Base-by-base conservation (phyloP, 2,329 filamentous ascomycete genomes). In the Apiospora saccharicola region DNA sequence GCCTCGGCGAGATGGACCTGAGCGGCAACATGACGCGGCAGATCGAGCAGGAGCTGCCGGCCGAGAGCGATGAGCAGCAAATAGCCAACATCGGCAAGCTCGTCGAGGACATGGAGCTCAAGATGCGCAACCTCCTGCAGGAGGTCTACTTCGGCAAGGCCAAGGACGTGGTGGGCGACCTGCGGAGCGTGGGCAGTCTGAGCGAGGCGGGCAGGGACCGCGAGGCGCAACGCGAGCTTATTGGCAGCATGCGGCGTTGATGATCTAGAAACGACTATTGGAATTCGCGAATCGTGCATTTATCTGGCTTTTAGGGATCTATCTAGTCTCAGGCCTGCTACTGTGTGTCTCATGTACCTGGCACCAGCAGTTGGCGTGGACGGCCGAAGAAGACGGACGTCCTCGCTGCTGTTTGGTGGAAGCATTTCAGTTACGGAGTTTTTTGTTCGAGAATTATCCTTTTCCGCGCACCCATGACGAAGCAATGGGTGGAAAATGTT, bases 121-220 rank as follows among this genome's bases (percentile, higher is more conserved):
- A 98, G 89, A 98, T 99, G 96, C 91, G 96, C 76, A 99, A 99
- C 83, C 83, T 98, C 83, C 86, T 99, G 82, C 96, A 99, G 87
- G 96, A 99, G 85, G 96, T 99, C 69, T 99, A 99, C 86, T 99
- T 99, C 84, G 96, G 96, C 81, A 99, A 99, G 88, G 96, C 96
- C 71, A 98, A 97, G 89, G 96, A 99, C 83, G 95, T 99, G 3
- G 96, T 99, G 4, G 96, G 96, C 71, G 96, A 99, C 82, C 85
- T 99, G 83, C 90, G 96, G 82, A 98, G 95, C 83, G 89, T 97
- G 75, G 91, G 91, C 70, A 91, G 93, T 75, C 85, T 98, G 82
- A 97, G 94, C 75, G 94, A 98, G 83, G 91, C 92, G 51, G 94
- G 93, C 80, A 90, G 89, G 80, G 96, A 98, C 76, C 90, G 93